These are phyloP conservation scores for Fusarium lyarnte DNA, from an alignment of 2,329 filamentous ascomycete species.

Conservation along the genomic window DNA sequence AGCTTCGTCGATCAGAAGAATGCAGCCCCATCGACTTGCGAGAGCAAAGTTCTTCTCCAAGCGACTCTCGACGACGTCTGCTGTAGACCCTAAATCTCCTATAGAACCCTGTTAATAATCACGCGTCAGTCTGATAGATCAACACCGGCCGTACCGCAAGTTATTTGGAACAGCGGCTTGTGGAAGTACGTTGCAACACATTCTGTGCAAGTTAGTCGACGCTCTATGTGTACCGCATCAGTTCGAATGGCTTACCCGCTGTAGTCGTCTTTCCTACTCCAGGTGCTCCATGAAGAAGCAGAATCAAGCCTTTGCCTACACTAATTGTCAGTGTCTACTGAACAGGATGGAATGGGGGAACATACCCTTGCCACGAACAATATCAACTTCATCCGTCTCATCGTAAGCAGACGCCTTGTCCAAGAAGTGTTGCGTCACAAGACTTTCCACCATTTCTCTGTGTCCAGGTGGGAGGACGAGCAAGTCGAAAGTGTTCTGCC, in stretches of 20 bases:
- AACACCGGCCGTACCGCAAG: too few relatives aligned
- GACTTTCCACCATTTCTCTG: background rate
- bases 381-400: background rate
- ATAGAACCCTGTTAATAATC: too few relatives aligned
- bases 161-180: constrained; percentile 7
- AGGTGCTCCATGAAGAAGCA: constrained; percentile 10
- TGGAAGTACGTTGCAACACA: constrained; percentile 14
- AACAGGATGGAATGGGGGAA: too few relatives aligned
- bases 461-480: rapidly evolving
- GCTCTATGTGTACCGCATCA: background rate
- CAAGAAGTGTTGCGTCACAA: background rate
- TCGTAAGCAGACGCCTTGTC: background rate
- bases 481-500: background rate
- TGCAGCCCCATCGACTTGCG: background rate
- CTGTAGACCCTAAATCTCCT: background rate
- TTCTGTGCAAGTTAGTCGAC: background rate
- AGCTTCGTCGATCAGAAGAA: background rate
- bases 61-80: background rate
- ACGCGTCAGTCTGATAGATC: too few relatives aligned
- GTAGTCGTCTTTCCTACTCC: constrained; percentile 20
- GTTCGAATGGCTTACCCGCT: background rate
- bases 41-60: background rate
- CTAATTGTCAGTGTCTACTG: too few relatives aligned
- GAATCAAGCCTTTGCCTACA: constrained; percentile 6
- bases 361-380: background rate